These are phyloP conservation scores for Paxillus involutus DNA, from an alignment of 768 basidiomycete genomes.

Conservation along the genomic window DNA sequence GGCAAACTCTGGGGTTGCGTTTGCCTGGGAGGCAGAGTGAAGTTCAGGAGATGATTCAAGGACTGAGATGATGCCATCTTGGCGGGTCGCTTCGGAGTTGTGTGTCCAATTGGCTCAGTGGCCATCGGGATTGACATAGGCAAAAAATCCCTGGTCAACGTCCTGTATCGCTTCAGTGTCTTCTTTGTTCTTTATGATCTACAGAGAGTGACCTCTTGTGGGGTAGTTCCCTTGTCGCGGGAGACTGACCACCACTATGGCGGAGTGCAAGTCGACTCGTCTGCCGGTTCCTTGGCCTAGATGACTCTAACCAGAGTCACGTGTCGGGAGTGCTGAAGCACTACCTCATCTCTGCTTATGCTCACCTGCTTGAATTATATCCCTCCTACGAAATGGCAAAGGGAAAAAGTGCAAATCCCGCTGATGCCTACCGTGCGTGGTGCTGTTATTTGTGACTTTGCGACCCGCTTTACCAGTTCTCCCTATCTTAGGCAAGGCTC, in stretches of 20 bases:
- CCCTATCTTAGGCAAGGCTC: slow-evolving; percentile 71
- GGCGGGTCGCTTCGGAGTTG: slow-evolving; percentile 55
- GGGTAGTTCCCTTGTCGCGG: slow-evolving; percentile 52
- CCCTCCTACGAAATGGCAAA: slow-evolving; percentile 63
- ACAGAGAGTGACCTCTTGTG: slow-evolving; percentile 14
- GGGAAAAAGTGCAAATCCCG: slow-evolving; percentile 85
- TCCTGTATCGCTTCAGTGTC: slow-evolving; percentile 11
- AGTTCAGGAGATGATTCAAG: slow-evolving; percentile 87
- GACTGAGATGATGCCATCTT: slow-evolving; percentile 72
- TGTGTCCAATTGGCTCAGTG: slow-evolving; percentile 20
- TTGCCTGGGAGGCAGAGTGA: slow-evolving; percentile 88
- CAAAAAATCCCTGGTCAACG: slow-evolving; percentile 8
- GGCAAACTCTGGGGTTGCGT: slow-evolving; percentile 59
- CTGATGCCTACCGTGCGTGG: slow-evolving; percentile 84
- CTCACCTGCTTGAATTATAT: not conserved
- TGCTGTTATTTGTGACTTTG: not conserved
- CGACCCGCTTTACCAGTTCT: not conserved
- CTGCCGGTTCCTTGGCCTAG: not conserved
- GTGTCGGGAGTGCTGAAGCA: slow-evolving; percentile 12
- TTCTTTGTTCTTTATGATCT: slow-evolving; percentile 1
- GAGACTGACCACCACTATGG: slow-evolving; percentile 32
- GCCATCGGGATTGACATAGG: slow-evolving; percentile 30
- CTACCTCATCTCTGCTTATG: no score
- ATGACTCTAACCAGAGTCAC: slow-evolving; percentile 29
- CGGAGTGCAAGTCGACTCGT: not conserved